Percentiles rank a stretch among this genome's conserved stretches.
Conservation (phyloP, 2,329 filamentous ascomycete species). For the Neofusicoccum cordaticola region DNA sequence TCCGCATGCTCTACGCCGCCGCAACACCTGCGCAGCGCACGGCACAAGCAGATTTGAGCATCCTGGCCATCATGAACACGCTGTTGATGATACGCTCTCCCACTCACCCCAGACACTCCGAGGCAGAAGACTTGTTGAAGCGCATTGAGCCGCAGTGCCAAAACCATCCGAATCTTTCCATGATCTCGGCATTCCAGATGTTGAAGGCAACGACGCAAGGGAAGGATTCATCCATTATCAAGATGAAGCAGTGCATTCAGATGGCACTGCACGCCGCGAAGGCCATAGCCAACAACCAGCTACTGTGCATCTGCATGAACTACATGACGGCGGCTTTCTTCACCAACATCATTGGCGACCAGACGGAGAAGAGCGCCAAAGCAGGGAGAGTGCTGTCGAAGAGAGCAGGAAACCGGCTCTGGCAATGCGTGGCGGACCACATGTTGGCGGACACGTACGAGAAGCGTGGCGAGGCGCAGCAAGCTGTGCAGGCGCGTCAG, state of each 20-base stretch:
- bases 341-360: constrained; percentile 69
- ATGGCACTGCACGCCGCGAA: constrained; percentile 68
- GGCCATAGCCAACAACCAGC: constrained; percentile 69
- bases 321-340: constrained; percentile 84
- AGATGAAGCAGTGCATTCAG: constrained; percentile 76
- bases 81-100: constrained; percentile 46
- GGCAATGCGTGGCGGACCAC: constrained; percentile 67
- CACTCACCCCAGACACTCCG: constrained; percentile 42
- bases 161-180: constrained; percentile 68
- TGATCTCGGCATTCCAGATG: constrained; percentile 75
- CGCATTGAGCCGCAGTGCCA: constrained; percentile 66
- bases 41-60: constrained; percentile 40
- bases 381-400: constrained; percentile 54
- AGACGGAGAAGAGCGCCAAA: constrained; percentile 51
- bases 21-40: constrained; percentile 22
- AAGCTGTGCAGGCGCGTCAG: constrained; percentile 47
- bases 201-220: constrained; percentile 54
- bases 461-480: constrained; percentile 62
- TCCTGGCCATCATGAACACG: constrained; percentile 49
- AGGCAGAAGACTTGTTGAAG: constrained; percentile 58
- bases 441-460: constrained; percentile 75
- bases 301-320: constrained; percentile 77
- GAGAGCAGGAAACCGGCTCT: constrained; percentile 42
- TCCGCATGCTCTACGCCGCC: constrained; percentile 58
- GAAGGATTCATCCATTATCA: constrained; percentile 57